Evolutionary conservation across 257 asterid species (phyloP), one percentile per base, ranked within the genome.

Genomic region (Penstemon eatonii): DNA sequence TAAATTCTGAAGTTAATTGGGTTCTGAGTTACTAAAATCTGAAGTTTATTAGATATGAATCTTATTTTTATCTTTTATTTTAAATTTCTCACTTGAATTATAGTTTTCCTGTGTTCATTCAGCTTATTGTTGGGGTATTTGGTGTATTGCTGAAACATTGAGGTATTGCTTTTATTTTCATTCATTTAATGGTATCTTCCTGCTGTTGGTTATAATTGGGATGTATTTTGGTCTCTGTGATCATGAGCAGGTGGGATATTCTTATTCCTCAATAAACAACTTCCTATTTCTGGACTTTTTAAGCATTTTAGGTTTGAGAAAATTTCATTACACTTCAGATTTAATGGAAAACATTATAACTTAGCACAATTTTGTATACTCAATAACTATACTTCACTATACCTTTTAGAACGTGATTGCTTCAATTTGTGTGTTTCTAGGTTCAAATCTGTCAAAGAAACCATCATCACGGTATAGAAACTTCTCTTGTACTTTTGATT

Each of bases 361-460:
- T 19, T 49, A 49, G 15, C 4, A 49, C 13, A 49, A 9, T 49
- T 49, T 15, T 49, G 13, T n/a, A 49, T 49, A 38, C 41, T 50
- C 45, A 52, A 42, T 43, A 38, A 46, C 60, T 57, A 18, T 73
- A 43, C 56, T 47, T 15, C 47, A 9, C 44, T 7, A 36, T 55
- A 36, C 53, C 56, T 40, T 68, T 44, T 59, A 43, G 66, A 58
- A 11, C 49, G 60, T 73, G 71, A 64, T 57, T n/a, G 56, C 76
- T 68, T 75, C 51, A 57, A 4, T 73, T 56, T 67, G 59, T 65
- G 1, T 70, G 67, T 73, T 76, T 81, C 71, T 85, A 94, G 99
- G 93, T 94, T 60, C 99, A 83, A 78, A 86, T 94, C 71, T 91
- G 93, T 72, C 89, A 89, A 86, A 87, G 99, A 82, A 90, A 88